Conservation (phyloP, 2,329 filamentous ascomycete species). For the Colletotrichum agaves region DNA sequence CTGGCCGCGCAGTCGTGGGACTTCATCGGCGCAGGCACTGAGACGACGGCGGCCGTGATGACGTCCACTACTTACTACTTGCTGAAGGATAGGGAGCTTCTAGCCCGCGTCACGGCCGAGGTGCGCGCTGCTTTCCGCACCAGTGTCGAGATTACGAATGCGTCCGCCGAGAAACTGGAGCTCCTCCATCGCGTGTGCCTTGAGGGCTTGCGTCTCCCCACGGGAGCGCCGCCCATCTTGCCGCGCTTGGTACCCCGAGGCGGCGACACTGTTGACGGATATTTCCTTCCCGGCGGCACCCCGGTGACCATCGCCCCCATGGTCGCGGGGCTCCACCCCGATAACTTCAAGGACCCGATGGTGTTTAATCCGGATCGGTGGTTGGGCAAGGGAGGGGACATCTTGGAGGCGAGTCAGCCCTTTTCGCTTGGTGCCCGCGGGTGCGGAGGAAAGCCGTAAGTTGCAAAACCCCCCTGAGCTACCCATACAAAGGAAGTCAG, state of each 20-base stretch:
- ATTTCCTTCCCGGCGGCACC: neutral
- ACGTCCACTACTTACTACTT: neutral
- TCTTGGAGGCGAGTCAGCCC: neutral
- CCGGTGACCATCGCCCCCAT: neutral
- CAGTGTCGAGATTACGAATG: neutral
- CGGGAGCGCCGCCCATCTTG: neutral
- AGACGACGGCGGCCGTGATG: neutral
- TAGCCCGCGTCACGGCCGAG: neutral
- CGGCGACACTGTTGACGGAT: neutral
- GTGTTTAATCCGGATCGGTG: neutral
- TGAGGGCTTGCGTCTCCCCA: neutral
- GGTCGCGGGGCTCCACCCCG: neutral
- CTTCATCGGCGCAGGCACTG: neutral
- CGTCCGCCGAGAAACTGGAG: neutral
- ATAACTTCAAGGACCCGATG: neutral
- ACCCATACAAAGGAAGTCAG: neutral
- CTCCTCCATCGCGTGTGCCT: neutral
- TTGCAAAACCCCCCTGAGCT: neutral
- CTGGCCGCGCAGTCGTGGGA: neutral
- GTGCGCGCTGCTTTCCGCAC: neutral
- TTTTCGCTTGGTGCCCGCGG: neutral
- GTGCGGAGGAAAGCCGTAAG: neutral
- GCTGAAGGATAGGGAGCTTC: neutral
- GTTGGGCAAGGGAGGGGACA: neutral
- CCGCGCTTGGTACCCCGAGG: neutral